Base-by-base conservation (phyloP, 1,139 yeast species). In the Magnusiomyces tetraspermus region DNA sequence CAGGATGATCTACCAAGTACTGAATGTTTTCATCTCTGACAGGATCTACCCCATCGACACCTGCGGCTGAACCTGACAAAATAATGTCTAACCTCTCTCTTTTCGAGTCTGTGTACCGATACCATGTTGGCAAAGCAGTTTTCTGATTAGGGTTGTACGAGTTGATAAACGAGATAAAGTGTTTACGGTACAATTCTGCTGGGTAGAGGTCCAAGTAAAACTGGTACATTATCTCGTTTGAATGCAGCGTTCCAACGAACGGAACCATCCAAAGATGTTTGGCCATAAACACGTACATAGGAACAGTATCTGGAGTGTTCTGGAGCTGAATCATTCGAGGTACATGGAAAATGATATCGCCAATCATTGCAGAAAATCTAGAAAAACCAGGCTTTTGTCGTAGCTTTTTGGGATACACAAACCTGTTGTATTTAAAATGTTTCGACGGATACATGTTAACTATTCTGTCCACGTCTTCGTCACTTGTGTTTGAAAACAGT, bases 91-190 rank as follows among this genome's bases (percentile, higher is more conserved):
- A 17, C 38, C 38, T 15, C 10, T 17, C 17, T 17, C 38, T 15
- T 4, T 15, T 17, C 4, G 17, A 5, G 8, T 22, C 6, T 4
- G 41, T 0, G 78, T 79, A 57, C 48, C 48, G 17, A 10, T 53
- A 53, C 59, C 59, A 56, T n/a, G 31, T 21, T 1, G 44, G 23
- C 30, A 55, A 30, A 2, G 40, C 41, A 22, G 38, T 42, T 2
- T 37, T 43, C 23, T 28, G 22, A 51, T 58, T 58, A 11, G 61
- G 61, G 48, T 58, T 56, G 15, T 45, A 49, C 26, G 50, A 40
- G 46, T 55, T 49, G 13, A 60, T 61, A 58, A 60, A 60, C 11
- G 60, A 44, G 17, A 60, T 51, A 43, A 53, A 60, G 49, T 57
- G 53, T 28, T 50, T 49, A 19, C 61, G 55, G 49, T 59, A 59